These are phyloP conservation scores for Sonneratia caseolaris DNA, from an alignment of 345 rosid species.

Conservation along the genomic window DNA sequence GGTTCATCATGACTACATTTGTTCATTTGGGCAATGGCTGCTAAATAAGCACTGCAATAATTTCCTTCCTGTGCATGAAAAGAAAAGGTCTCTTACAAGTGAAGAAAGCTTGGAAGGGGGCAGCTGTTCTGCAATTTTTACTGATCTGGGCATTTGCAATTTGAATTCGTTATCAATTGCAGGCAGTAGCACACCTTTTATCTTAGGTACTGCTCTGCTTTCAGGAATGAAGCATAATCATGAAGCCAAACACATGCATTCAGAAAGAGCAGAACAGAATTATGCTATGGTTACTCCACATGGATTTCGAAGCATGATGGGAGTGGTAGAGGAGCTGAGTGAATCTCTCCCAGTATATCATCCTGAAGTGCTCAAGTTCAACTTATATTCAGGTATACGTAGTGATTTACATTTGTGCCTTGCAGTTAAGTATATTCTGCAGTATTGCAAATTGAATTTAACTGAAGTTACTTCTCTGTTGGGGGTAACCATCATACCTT, in stretches of 20 bases:
- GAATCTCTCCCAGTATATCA: constrained; percentile 65
- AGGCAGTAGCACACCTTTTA: constrained; percentile 16
- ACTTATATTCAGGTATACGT: constrained; percentile 62
- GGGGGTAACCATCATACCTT: not conserved
- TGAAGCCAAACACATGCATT: constrained; percentile 18
- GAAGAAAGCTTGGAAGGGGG: constrained; percentile 19
- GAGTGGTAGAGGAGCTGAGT: constrained; percentile 40
- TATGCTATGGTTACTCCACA: constrained; percentile 19
- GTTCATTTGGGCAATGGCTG: constrained; percentile 50
- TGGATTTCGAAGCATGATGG: constrained; percentile 43
- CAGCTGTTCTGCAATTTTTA: constrained; percentile 18
- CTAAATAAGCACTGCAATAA: constrained; percentile 23
- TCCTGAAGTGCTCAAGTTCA: constrained; percentile 58
- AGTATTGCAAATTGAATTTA: not conserved
- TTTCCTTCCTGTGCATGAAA: constrained; percentile 10
- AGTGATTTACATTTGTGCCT: not conserved
- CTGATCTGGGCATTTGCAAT: constrained; percentile 24
- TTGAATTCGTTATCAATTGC: constrained; percentile 14
- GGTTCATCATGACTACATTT: constrained; percentile 51
- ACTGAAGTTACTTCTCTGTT: not conserved
- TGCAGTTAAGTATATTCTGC: not conserved
- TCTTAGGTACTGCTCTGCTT: constrained; percentile 16
- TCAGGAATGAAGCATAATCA: constrained; percentile 17
- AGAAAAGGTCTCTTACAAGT: constrained; percentile 16
- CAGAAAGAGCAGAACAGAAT: constrained; percentile 20